Conservation (phyloP, 2,329 filamentous ascomycete species). For the Trichophyton simii region DNA sequence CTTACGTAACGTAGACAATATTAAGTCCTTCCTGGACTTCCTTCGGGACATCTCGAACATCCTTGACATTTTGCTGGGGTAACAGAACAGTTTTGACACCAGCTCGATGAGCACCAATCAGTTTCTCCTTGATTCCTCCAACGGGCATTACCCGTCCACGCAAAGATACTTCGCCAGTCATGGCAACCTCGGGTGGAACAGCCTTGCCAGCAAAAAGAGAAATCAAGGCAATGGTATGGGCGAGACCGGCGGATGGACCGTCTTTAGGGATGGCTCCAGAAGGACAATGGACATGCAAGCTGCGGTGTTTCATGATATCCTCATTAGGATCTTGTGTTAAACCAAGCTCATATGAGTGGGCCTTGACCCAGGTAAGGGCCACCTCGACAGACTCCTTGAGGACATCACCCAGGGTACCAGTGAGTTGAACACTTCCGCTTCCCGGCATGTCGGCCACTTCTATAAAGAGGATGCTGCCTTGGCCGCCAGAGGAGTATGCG, state of each 20-base stretch:
- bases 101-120: constrained; percentile 84
- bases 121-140: constrained; percentile 95
- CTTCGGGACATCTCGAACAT: constrained; percentile 75
- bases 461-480: constrained; percentile 95
- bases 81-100: constrained; percentile 90
- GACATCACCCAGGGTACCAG: constrained; percentile 90
- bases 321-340: constrained; percentile 67
- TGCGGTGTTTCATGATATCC: constrained; percentile 91
- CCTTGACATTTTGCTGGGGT: constrained; percentile 79
- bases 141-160: constrained; percentile 86
- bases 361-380: constrained; percentile 91
- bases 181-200: constrained; percentile 83
- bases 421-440: constrained; percentile 80
- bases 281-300: constrained; percentile 91
- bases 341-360: constrained; percentile 82
- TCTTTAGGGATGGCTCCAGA: constrained; percentile 93
- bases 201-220: constrained; percentile 75
- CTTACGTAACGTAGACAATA: constrained; percentile 80
- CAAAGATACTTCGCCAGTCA: constrained; percentile 74
- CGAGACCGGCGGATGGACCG: constrained; percentile 69
- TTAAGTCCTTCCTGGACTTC: constrained; percentile 80
- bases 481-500: constrained; percentile 81
- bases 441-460: constrained; percentile 97
- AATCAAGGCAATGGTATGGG: constrained; percentile 86
- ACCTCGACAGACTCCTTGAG: constrained; percentile 96